These are phyloP conservation scores for Primulina eburnea DNA, from an alignment of 257 asterid genomes.

Conservation along the genomic window DNA sequence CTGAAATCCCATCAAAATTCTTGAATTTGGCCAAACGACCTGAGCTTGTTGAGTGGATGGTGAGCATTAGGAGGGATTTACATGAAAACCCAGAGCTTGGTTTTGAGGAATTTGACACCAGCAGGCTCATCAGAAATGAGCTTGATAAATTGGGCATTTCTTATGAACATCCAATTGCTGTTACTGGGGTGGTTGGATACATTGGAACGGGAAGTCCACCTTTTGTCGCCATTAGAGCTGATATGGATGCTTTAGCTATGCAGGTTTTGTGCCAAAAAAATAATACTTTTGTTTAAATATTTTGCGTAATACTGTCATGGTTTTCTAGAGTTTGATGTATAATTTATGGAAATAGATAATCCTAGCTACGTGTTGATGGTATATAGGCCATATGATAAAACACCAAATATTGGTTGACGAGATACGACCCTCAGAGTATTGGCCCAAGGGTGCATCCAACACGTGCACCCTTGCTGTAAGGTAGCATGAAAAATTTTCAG, in stretches of 20 bases:
- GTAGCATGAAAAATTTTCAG: too few relatives aligned
- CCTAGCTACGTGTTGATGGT: too few relatives aligned
- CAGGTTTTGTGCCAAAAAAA: constrained; percentile 32
- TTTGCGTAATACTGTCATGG: constrained; percentile 1
- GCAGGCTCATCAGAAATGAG: constrained; percentile 56
- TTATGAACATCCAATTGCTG: constrained; percentile 54
- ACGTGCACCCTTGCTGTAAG: too few relatives aligned
- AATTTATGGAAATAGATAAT: neutral
- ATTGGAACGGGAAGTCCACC: constrained; percentile 66
- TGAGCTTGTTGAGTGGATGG: constrained; percentile 54
- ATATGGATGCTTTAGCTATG: constrained; percentile 69
- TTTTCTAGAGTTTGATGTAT: neutral
- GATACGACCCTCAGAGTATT: too few relatives aligned
- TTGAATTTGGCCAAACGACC: constrained; percentile 46
- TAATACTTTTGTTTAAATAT: neutral
- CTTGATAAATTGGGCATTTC: constrained; percentile 58
- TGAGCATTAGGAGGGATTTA: constrained; percentile 46
- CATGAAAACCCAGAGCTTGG: constrained; percentile 75
- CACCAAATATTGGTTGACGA: too few relatives aligned
- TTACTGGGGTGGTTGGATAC: constrained; percentile 59
- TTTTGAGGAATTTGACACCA: constrained; percentile 65
- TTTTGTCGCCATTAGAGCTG: constrained; percentile 67
- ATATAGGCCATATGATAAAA: too few relatives aligned
- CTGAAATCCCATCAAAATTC: constrained; percentile 43
- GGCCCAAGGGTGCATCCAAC: too few relatives aligned